phyloP scores from a whole-genome alignment of 768 basidiomycete genomes.

The Agrocybe chaxingu region DNA sequence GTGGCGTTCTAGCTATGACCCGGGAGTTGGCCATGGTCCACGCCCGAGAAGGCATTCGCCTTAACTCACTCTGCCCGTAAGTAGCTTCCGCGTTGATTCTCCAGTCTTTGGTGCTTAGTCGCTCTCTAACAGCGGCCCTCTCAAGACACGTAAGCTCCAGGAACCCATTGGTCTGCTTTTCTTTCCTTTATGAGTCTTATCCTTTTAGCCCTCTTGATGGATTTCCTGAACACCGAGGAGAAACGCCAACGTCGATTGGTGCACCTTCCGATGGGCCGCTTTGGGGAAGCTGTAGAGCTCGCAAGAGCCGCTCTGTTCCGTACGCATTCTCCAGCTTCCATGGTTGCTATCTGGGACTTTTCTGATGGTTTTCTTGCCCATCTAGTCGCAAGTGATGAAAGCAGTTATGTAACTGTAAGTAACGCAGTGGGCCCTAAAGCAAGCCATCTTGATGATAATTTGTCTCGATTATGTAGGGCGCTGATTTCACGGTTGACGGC shows the following conservation, averaged over 20 bases:
- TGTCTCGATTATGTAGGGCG: slow-evolving; percentile 46
- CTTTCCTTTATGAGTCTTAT: slow-evolving; percentile 8
- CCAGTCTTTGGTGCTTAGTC: slow-evolving; percentile 7
- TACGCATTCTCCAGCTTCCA: slow-evolving; percentile 39
- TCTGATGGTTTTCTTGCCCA: slow-evolving; percentile 30
- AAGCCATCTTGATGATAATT: slow-evolving; percentile 1
- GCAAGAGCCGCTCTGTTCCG: slow-evolving; percentile 92
- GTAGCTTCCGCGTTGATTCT: slow-evolving; percentile 23
- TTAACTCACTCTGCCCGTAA: slow-evolving; percentile 96
- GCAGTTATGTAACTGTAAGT: slow-evolving; percentile 90
- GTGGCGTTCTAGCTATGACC: slow-evolving; percentile 98
- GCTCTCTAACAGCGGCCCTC: slow-evolving; percentile 65
- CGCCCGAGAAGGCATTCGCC: slow-evolving; percentile 92
- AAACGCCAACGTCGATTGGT: slow-evolving; percentile 89
- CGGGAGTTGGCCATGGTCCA: slow-evolving; percentile 98
- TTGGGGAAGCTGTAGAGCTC: slow-evolving; percentile 94
- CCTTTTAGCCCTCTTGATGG: slow-evolving; percentile 85
- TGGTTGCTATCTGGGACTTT: background rate
- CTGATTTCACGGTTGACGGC: slow-evolving; percentile 95
- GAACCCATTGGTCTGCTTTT: background rate
- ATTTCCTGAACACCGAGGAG: slow-evolving; percentile 95
- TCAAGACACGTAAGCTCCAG: slow-evolving; percentile 78
- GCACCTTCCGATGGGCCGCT: slow-evolving; percentile 94
- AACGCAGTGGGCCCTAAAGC: background rate
- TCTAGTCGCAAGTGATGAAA: slow-evolving; percentile 85